Evolutionary conservation across 1,284 basidiomycete genomes (phyloP), one percentile per base, ranked within the genome.

Genomic region (Wolfiporia cocos): DNA sequence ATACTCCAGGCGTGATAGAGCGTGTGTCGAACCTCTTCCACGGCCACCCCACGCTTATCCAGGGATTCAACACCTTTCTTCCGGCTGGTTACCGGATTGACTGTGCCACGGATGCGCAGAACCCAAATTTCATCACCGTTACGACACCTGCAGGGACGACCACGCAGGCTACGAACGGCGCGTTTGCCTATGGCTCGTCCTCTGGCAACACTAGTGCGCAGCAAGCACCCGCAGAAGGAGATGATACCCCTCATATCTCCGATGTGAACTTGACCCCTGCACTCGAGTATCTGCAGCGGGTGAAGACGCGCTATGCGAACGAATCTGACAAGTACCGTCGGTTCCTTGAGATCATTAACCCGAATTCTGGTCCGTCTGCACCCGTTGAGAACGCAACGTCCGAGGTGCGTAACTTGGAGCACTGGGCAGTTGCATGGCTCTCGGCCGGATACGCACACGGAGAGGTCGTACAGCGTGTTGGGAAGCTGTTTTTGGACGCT

Each of bases 61-160:
- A 96, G 65, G 94, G 93, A 18, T 99, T 98, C 75, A 98, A 98
- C 70, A 97, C 93, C 2, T 98, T 99, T 66, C 75, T 98, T 7
- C 95, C 95, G 1, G 79, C 82, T 9, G 95, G 94, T 9, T 98
- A 98, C 63, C 83, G 90, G 34, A 97, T 98, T 61, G 92, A 96
- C 50, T 83, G 81, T 51, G 74, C 74, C 12, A 66, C 65, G 20
- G 81, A 85, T 52, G 64, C 68, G 11, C 67, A 70, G 18, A 73
- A 80, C 34, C 66, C 73, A 39, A 76, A 78, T 37, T 68, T 78
- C 54, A 90, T 92, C 64, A 87, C 84, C n/a, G 91, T 95, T 46
- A 94, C 90, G 2, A 95, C 91, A 0, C 92, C 92, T 1, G 71
- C 73, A 14, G 82, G 82, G 11, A 80, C 73, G 3, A 77, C 79